These are phyloP conservation scores for Calycina herbarum DNA, from an alignment of 2,329 filamentous ascomycete genomes.

Conservation along the genomic window DNA sequence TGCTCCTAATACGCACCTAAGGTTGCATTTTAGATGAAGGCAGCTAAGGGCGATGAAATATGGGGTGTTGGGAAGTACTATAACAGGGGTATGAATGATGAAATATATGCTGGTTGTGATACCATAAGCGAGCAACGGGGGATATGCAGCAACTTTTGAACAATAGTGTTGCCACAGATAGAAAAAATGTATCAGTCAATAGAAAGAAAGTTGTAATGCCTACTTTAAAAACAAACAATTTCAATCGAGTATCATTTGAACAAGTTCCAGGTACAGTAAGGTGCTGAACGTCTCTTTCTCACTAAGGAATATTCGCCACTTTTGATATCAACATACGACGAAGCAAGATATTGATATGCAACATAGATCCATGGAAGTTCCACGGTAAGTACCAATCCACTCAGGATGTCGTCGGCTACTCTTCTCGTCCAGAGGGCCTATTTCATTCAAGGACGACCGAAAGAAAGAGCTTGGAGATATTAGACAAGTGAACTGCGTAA, in stretches of 20 bases:
- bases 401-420: too few relatives aligned
- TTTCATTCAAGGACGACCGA: not conserved
- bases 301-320: too few relatives aligned
- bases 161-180: not conserved
- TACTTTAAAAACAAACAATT: too few relatives aligned
- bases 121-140: not conserved
- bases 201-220: not conserved
- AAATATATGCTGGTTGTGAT: slow-evolving; percentile 1
- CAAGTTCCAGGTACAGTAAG: too few relatives aligned
- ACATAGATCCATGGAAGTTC: too few relatives aligned
- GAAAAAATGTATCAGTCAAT: not conserved
- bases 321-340: too few relatives aligned
- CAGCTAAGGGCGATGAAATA: not conserved
- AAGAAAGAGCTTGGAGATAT: not conserved
- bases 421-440: not conserved
- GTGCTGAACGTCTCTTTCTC: too few relatives aligned
- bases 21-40: not conserved
- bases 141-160: not conserved
- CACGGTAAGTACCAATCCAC: too few relatives aligned
- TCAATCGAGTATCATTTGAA: too few relatives aligned
- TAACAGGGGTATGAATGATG: not conserved
- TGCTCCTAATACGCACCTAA: not conserved
- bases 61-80: not conserved
- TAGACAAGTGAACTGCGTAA: not conserved
- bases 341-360: too few relatives aligned